Base-by-base conservation (phyloP, 306 rosid species). In the Argentina anserina region DNA sequence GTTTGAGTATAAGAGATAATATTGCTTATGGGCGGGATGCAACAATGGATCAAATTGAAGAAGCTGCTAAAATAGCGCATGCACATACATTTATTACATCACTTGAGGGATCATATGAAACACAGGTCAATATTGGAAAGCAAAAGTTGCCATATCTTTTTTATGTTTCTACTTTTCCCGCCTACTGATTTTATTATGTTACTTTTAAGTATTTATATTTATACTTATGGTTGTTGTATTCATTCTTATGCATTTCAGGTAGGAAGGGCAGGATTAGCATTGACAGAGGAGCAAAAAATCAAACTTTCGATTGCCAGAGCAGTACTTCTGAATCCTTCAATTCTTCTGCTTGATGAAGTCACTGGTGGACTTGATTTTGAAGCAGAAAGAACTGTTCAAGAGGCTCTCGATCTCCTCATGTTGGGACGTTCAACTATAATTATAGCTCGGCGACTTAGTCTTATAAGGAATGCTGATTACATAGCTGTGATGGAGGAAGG, bases 401-500 rank as follows among this genome's bases (percentile, higher is more conserved):
- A 90, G 78, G 96, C 97, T 81, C 81, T 95, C 56, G 99, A 91
- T 90, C 92, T 95, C 70, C 97, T 95, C 59, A 95, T 91, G 99
- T 81, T 95, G 80, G 99, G 99, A 41, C 96, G 97, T 58, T 95
- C 99, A 53, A 95, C 99, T 67, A 88, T 95, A 83, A 95, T 92
- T 69, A 95, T 95, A 87, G 99, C 97, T 83, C 91, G 99, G 56
- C 86, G 99, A 84, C 99, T 95, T 82, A 95, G 97, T 86, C 97
- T 95, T 60, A 95, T 95, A 79, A 86, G 91, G 89, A 95, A 95
- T 78, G 99, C 97, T 73, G 99, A 95, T 84, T 95, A 87, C 80
- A 95, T 95, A 86, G 97, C 97, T 67, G 99, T 95, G 69, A 95
- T 95, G 99, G 99, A 95, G 87, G 99, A 95, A 85, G 99, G 99